Evolutionary conservation across 2,329 filamentous ascomycete species (phyloP).

Genomic region (Tolypocladium guangdongense): DNA sequence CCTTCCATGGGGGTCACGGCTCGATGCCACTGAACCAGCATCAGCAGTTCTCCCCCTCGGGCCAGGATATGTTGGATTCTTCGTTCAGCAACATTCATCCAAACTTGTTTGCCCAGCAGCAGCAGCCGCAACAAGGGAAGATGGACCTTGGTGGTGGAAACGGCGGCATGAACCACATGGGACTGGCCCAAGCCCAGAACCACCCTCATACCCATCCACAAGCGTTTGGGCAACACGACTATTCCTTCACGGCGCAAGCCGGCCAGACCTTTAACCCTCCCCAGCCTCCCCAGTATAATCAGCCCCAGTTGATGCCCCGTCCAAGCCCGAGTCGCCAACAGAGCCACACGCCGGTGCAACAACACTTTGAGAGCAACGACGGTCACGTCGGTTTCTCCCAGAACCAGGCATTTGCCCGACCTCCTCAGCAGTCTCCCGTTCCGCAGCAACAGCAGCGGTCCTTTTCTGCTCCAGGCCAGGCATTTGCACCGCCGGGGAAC

Average conservation of each 20-base stretch:
- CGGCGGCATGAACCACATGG: conserved; percentile 13
- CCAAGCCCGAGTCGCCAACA: conserved; percentile 19
- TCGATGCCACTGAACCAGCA: conserved; percentile 15
- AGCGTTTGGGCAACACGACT: conserved; percentile 21
- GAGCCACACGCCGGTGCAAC: conserved; percentile 22
- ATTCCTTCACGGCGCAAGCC: conserved; percentile 20
- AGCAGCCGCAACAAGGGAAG: conserved; percentile 10
- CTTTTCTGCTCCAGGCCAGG: conserved; percentile 10
- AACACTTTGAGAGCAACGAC: conserved; percentile 15
- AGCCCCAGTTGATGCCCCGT: conserved; percentile 22
- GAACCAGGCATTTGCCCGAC: conserved; percentile 13
- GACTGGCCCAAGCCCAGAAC: conserved; percentile 17
- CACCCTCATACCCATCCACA: conserved; percentile 20
- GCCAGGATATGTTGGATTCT: conserved; percentile 25
- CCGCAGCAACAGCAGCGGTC: conserved; percentile 17
- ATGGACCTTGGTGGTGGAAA: conserved; percentile 11
- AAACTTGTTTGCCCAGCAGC: conserved; percentile 25
- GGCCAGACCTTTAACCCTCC: conserved; percentile 21
- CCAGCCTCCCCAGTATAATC: conserved; percentile 18
- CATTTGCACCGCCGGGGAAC: conserved; percentile 14
- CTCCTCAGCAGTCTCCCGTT: conserved; percentile 18
- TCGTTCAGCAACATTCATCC: conserved; percentile 25
- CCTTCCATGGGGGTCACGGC: conserved; percentile 20
- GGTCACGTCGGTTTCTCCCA: conserved; percentile 16
- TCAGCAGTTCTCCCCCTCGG: conserved; percentile 22